Base-by-base conservation (phyloP, 257 asterid species). In the Rhazya stricta region DNA sequence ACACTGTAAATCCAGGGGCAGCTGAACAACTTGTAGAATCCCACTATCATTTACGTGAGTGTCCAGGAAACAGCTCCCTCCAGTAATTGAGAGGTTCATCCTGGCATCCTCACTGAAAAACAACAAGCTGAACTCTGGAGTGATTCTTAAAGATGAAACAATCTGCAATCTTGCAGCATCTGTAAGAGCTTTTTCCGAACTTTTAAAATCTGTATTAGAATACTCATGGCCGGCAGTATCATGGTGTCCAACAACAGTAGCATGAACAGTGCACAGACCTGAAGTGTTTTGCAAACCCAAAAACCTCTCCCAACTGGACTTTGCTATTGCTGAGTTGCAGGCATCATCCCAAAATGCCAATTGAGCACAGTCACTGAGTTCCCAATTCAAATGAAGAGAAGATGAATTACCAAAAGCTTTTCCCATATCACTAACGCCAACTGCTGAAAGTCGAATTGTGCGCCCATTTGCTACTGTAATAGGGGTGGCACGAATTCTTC, bases 391-490 rank as follows among this genome's bases (percentile, higher is more conserved):
- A 79, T 76, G 70, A 82, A 94, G 90, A 79, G 97, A 94, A 65
- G 98, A 91, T 41, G 93, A 85, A 82, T 94, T 94, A 66, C 91
- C 96, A 81, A 94, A 94, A 75, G 93, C 87, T 79, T 82, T 84
- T 81, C 96, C 97, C 73, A 86, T 67, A 79, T 81, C 85, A 82
- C 91, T 86, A 71, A 94, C 82, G 67, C 96, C 92, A 75, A 90
- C 96, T 41, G 96, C 91, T 71, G 98, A 89, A 23, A 90, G 66
- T 75, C 97, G 90, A 81, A 94, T 84, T 29, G 84, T 88, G 72
- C 93, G 96, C 76, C 96, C 97, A 72, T 94, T 91, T 79, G 96
- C 92, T 69, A 94, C 95, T 72, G 89, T 90, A 77, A 88, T 72
- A 43, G 94, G 93, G 77, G 88, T 48, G 36, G 88, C 81, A 70